phyloP scores from a whole-genome alignment of 2,329 filamentous ascomycete species.

The Gaeumannomyces sp. region DNA sequence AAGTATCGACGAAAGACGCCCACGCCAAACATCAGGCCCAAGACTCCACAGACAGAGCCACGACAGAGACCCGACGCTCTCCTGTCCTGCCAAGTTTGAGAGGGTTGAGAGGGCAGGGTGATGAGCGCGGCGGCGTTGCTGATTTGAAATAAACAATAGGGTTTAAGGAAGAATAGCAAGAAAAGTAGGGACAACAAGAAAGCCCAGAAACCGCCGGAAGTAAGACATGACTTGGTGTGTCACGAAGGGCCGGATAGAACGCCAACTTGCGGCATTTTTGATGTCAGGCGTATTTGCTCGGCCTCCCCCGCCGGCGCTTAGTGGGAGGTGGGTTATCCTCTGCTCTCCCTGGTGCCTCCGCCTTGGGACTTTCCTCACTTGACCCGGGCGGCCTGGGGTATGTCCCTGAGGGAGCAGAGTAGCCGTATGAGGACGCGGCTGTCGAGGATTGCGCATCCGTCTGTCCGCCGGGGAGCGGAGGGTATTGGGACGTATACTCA shows the following conservation, averaged over 20 bases:
- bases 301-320: conserved; percentile 5
- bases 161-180: no score
- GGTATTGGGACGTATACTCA: conserved; percentile 5
- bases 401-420: background rate
- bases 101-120: no score
- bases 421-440: background rate
- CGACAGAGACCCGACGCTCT: no score
- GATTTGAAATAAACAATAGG: no score
- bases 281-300: conserved; percentile 6
- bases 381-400: background rate
- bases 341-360: background rate
- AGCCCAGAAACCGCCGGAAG: no score
- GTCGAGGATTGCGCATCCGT: background rate
- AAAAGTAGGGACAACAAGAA: no score
- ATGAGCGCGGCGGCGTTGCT: no score
- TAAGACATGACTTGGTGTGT: no score
- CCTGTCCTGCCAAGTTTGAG: no score
- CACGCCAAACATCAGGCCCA: no score
- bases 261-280: background rate
- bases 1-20: no score
- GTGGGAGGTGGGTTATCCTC: conserved; percentile 7
- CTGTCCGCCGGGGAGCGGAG: conserved; percentile 5
- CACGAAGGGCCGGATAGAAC: background rate
- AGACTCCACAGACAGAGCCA: no score
- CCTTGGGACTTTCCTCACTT: conserved; percentile 1